Evolutionary conservation across 768 basidiomycete species (phyloP), one percentile per base, ranked within the genome.

Genomic region (Termitomyces sp.): DNA sequence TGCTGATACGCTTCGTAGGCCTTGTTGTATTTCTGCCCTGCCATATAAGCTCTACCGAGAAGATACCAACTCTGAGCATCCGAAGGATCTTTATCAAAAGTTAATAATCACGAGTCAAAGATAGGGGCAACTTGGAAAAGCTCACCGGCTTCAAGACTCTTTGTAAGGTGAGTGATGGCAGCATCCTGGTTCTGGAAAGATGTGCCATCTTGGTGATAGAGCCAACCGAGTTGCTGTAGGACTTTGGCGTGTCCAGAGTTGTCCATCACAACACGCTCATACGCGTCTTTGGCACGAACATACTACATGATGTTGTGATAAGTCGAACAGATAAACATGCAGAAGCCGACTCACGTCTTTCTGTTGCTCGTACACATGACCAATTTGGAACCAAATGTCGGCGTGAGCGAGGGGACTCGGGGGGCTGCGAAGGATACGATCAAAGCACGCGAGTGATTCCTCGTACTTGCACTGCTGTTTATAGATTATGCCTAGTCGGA

Each of bases 371-470:
- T 92, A 94, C 19, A 98, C 96, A 67, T 98, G 97, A 2, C 97
- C 97, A 59, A 99, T 97, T 75, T 99, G 97, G 84, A 98, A 98
- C 95, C 95, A 98, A 62, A 99, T 98, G 64, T 99, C 97, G 55
- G 94, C 91, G 64, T 95, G 91, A 16, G 95, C 96, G 32, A 99
- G 86, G 2, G 97, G 97, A 61, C 86, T 89, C 34, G 96, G 97
- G 3, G 97, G 97, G 67, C 92, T 95, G 60, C 91, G 90, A 53
- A 98, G 86, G 61, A 99, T 98, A 68, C 92, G 92, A 67, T 95
- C 92, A 77, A 98, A 98, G 75, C 97, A 98, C 53, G 83, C 82
- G 3, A 99, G 80, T 11, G 87, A 90, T 12, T 94, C 90, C 2
- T 84, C 76, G 64, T 93, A 98, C 75, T 98, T 98, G 65, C 90